phyloP scores from a whole-genome alignment of 1,139 yeast genomes.

The Candida glucosophila region DNA sequence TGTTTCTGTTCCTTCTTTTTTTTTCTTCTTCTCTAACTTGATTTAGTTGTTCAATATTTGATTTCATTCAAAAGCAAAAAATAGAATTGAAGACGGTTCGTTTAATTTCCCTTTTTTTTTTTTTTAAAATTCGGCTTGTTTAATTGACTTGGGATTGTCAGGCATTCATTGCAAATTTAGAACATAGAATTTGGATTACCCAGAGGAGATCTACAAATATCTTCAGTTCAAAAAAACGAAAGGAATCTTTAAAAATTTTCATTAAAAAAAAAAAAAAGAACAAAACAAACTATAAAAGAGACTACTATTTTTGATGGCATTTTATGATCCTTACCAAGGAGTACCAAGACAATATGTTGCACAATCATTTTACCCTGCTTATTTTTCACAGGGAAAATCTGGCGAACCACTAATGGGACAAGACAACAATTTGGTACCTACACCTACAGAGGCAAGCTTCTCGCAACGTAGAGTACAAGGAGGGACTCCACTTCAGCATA shows the following conservation, averaged over 20 bases:
- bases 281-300: not conserved
- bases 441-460: slow-evolving; percentile 7
- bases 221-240: not conserved
- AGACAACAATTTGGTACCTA: slow-evolving; percentile 9
- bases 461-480: slow-evolving; percentile 7
- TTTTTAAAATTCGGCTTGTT: no score
- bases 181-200: no score
- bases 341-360: slow-evolving; percentile 30
- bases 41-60: no score
- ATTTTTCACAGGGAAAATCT: slow-evolving; percentile 7
- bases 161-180: no score
- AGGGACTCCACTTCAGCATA: slow-evolving; percentile 4
- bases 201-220: no score
- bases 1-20: no score
- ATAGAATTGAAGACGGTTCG: no score
- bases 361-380: slow-evolving; percentile 24
- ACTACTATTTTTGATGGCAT: slow-evolving; percentile 23
- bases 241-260: not conserved
- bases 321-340: slow-evolving; percentile 38
- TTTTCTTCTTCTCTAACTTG: no score
- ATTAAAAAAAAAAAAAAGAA: not conserved
- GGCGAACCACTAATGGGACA: slow-evolving; percentile 2
- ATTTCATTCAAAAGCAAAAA: no score
- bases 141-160: no score
- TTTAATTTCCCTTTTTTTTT: no score